These are phyloP conservation scores for Coprinellus micaceus DNA, from an alignment of 768 basidiomycete genomes.

Conservation along the genomic window DNA sequence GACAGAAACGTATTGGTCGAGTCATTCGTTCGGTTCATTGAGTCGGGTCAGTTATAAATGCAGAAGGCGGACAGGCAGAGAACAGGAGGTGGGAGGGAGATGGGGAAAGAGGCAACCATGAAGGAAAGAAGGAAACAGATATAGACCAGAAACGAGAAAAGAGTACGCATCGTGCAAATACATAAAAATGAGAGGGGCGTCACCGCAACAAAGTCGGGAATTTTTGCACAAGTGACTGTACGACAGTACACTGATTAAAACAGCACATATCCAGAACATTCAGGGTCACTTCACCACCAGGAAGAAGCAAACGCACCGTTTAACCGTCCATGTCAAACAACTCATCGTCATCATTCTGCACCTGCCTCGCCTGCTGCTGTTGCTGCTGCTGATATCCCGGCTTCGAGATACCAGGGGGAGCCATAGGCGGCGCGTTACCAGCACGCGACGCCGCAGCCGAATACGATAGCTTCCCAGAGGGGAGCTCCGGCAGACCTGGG, in stretches of 20 bases:
- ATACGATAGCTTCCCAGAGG: conserved; percentile 51
- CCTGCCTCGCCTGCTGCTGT: conserved; percentile 45
- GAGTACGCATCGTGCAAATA: neutral
- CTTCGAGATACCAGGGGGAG: conserved; percentile 36
- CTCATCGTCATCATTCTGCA: conserved; percentile 63
- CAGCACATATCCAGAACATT: too few relatives aligned
- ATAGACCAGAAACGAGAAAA: neutral
- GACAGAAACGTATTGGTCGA: too few relatives aligned
- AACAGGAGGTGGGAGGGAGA: too few relatives aligned
- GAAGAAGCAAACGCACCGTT: neutral
- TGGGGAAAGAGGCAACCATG: too few relatives aligned
- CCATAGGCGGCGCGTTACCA: conserved; percentile 17
- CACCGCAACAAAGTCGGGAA: neutral
- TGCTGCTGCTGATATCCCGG: conserved; percentile 19
- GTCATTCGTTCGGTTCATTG: too few relatives aligned
- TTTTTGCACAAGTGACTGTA: too few relatives aligned
- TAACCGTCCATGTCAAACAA: conserved; percentile 65
- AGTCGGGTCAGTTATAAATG: too few relatives aligned
- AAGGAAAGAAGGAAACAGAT: conserved; percentile 1
- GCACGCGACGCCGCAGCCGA: conserved; percentile 38
- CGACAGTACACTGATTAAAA: too few relatives aligned
- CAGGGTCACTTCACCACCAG: neutral
- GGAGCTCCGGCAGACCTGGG: conserved; percentile 1
- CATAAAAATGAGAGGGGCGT: neutral
- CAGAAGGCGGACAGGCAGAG: too few relatives aligned